Conservation (phyloP, 1,284 basidiomycete species). For the Bondarzewia mesenterica region DNA sequence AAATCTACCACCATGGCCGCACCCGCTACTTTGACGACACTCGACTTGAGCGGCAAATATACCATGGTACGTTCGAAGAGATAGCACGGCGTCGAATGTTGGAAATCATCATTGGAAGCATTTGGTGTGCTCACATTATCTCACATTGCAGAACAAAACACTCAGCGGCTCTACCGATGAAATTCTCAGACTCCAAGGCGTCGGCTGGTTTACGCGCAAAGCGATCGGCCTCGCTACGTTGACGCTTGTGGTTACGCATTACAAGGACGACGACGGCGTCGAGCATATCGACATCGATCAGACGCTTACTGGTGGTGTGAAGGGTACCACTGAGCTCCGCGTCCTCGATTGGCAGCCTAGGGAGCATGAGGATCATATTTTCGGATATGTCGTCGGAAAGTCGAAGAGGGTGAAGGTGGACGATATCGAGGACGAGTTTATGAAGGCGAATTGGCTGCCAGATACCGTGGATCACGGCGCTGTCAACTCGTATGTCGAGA, state of each 20-base stretch:
- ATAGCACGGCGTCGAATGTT: too few species aligned
- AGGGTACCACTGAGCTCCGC: conserved; percentile 45
- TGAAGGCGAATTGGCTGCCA: conserved; percentile 28
- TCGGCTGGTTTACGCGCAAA: conserved; percentile 53
- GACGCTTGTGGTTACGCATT: conserved; percentile 50
- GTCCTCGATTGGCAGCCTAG: conserved; percentile 43
- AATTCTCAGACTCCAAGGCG: conserved; percentile 53
- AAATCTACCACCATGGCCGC: conserved; percentile 33
- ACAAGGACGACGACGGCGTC: conserved; percentile 41
- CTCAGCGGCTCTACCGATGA: conserved; percentile 48
- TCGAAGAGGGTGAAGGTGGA: conserved; percentile 27
- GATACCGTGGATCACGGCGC: conserved; percentile 24
- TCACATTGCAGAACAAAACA: conserved; percentile 23
- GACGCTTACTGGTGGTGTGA: conserved; percentile 49
- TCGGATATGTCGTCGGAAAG: conserved; percentile 45
- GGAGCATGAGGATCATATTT: conserved; percentile 41
- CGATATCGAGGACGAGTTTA: conserved; percentile 26
- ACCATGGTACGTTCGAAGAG: conserved; percentile 32
- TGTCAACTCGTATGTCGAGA: conserved; percentile 25
- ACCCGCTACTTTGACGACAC: conserved; percentile 40
- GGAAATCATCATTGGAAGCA: background rate
- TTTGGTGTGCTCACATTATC: background rate
- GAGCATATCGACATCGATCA: conserved; percentile 60
- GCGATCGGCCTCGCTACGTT: conserved; percentile 43
- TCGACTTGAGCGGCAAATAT: conserved; percentile 37